A percentile compares a stretch with the other conserved stretches of the same genome.
Evolutionary conservation across 805 yeast genomes (phyloP).

Genomic region (Nakazawaea wickerhamii): DNA sequence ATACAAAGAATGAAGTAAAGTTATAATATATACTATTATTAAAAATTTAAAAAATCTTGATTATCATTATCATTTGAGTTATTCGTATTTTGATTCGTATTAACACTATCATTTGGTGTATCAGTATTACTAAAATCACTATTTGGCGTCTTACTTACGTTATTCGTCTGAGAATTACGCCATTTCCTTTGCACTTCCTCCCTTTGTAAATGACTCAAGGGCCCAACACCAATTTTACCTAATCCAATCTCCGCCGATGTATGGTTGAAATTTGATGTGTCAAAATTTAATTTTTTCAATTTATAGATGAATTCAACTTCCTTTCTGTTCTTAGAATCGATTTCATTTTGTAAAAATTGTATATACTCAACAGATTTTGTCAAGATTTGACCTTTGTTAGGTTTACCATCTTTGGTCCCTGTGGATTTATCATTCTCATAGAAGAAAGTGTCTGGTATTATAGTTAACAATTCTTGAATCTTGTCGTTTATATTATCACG

Average conservation of each 20-base stretch:
- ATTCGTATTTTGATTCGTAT: not conserved
- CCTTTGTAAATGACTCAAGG: slow-evolving; percentile 42
- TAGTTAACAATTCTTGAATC: slow-evolving; percentile 40
- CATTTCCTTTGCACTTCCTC: slow-evolving; percentile 8
- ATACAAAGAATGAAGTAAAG: not conserved
- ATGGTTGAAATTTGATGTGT: slow-evolving; percentile 44
- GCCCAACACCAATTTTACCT: slow-evolving; percentile 79
- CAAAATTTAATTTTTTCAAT: slow-evolving; percentile 41
- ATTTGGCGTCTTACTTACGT: no score
- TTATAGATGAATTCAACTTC: slow-evolving; percentile 70
- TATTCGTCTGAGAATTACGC: no score
- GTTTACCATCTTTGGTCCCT: slow-evolving; percentile 80
- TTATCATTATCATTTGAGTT: slow-evolving; percentile 4
- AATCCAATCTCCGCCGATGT: slow-evolving; percentile 79
- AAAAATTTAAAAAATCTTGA: slow-evolving; percentile 5
- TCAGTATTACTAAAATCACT: slow-evolving; percentile 9
- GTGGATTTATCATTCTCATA: slow-evolving; percentile 41
- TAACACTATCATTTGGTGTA: not conserved
- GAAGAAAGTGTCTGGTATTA: slow-evolving; percentile 31
- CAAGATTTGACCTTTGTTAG: slow-evolving; percentile 78
- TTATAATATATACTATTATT: not conserved
- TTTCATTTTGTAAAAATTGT: slow-evolving; percentile 57
- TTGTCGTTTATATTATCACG: slow-evolving; percentile 54
- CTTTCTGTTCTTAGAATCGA: slow-evolving; percentile 71
- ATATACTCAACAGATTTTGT: slow-evolving; percentile 73